Conservation (phyloP, 495 filamentous ascomycete genomes). For the Penicillium salamii region DNA sequence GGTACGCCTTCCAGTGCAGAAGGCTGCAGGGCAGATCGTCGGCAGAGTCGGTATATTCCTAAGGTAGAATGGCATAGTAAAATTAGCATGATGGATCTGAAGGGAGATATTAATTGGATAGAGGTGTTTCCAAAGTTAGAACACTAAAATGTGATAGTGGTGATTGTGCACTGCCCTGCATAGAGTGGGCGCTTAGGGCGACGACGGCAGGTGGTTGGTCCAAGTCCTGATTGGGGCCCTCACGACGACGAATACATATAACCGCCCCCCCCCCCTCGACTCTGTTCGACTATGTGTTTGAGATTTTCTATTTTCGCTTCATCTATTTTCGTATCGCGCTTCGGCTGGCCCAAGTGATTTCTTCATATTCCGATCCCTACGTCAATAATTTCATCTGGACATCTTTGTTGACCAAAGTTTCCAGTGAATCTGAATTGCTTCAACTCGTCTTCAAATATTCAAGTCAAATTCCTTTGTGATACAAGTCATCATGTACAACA, state of each 20-base stretch:
- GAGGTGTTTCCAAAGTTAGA: too few species aligned
- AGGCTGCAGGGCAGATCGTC: background rate
- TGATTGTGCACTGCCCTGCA: too few species aligned
- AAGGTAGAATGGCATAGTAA: too few species aligned
- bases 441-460: too few species aligned
- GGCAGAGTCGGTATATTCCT: too few species aligned
- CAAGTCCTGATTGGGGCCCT: too few species aligned
- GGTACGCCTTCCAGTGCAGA: background rate
- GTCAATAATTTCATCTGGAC: slow-evolving; percentile 30
- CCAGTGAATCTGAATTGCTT: background rate
- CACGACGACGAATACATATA: slow-evolving; percentile 14
- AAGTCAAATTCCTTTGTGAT: slow-evolving; percentile 5
- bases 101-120: too few species aligned
- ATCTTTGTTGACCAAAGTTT: slow-evolving; percentile 42
- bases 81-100: too few species aligned
- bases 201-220: too few species aligned
- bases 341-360: slow-evolving; percentile 43
- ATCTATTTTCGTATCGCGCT: slow-evolving; percentile 41
- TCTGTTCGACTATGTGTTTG: slow-evolving; percentile 27
- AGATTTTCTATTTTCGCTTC: slow-evolving; percentile 31
- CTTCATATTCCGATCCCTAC: slow-evolving; percentile 20
- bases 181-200: too few species aligned
- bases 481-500: slow-evolving; percentile 32
- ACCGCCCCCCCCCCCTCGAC: slow-evolving; percentile 25
- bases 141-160: too few species aligned